Evolutionary conservation across 2,329 filamentous ascomycete genomes (phyloP), one percentile per base, ranked within the genome.

Genomic region (Xylaria polymorpha): DNA sequence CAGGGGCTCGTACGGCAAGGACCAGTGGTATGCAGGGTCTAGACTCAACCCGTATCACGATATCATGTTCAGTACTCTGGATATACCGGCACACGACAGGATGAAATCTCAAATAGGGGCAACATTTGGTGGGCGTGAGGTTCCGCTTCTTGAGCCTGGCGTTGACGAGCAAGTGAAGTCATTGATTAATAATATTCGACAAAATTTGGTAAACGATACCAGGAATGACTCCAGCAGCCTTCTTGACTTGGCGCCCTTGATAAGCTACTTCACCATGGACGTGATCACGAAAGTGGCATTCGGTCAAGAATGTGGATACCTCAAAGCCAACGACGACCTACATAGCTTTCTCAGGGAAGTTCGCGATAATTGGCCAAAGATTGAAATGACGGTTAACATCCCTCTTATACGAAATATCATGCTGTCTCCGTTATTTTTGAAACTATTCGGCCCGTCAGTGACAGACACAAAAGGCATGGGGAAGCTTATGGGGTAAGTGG

Each of bases 1-100:
- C 2, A 78, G 81, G 14, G 80, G 79, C 32, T 65, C 69, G 6
- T 84, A 83, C 66, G 75, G 70, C 1, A 79, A 81, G 1, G 79
- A 79, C 0, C 71, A 71, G 0, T 87, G 85, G 80, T 87, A 87
- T 73, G 78, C 82, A 66, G 83, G 81, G 4, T 80, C 85, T 65
- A 81, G 83, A 15, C 81, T 90, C 68, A 84, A 89, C 66, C 84
- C 85, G 0, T 81, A 84, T n/a, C 79, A 83, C 32, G 84, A 88
- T 70, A 87, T 85, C 67, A 81, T 89, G 66, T 82, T 88, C 72
- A 85, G 81, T 25, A 79, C 82, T 29, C 79, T 80, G 10, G 80
- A 87, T 67, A 81, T 82, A 43, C 77, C 77, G 32, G 76, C 75
- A 51, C 85, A 87, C 71, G 78, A 79, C 22, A 74, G 75, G 61